Evolutionary conservation across 495 filamentous ascomycete species (phyloP).

Genomic region (Aspergillus panamensis): DNA sequence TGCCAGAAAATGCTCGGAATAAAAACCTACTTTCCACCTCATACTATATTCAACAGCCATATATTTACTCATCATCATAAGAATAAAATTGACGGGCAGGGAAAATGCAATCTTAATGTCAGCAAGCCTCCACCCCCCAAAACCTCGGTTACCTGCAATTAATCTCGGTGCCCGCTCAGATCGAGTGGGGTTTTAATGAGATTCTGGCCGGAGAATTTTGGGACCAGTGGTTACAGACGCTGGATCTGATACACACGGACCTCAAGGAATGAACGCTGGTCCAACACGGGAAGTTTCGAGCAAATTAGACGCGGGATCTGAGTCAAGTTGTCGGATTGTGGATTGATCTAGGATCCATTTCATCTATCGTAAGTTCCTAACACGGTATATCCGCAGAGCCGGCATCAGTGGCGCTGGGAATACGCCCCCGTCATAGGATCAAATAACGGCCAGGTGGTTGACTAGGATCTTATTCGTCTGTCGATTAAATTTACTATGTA

Average conservation of each 20-base stretch:
- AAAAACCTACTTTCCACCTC: too few relatives aligned
- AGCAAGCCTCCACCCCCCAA: not conserved
- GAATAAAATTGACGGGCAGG: too few relatives aligned
- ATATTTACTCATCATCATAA: too few relatives aligned
- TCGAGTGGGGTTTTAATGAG: slow-evolving; percentile 11
- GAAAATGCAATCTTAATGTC: too few relatives aligned
- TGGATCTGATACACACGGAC: slow-evolving; percentile 7
- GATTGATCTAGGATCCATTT: not conserved
- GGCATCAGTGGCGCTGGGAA: slow-evolving; percentile 11
- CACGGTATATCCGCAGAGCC: slow-evolving; percentile 8
- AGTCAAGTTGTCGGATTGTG: not conserved
- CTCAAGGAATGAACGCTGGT: not conserved
- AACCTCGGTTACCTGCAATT: not conserved
- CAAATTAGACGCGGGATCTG: slow-evolving; percentile 16
- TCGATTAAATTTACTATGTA: not conserved
- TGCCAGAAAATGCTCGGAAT: too few relatives aligned
- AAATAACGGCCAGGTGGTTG: not conserved
- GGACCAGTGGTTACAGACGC: not conserved
- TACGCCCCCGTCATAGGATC: not conserved
- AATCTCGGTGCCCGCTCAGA: not conserved
- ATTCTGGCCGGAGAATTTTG: slow-evolving; percentile 5
- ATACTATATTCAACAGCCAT: too few relatives aligned
- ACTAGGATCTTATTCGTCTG: not conserved
- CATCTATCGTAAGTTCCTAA: not conserved
- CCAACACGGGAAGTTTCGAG: slow-evolving; percentile 22